Percentiles rank a stretch among this genome's conserved stretches.
Conservation (phyloP, 1,139 yeast genomes). For the Kurtzmaniella quercitrusa region DNA sequence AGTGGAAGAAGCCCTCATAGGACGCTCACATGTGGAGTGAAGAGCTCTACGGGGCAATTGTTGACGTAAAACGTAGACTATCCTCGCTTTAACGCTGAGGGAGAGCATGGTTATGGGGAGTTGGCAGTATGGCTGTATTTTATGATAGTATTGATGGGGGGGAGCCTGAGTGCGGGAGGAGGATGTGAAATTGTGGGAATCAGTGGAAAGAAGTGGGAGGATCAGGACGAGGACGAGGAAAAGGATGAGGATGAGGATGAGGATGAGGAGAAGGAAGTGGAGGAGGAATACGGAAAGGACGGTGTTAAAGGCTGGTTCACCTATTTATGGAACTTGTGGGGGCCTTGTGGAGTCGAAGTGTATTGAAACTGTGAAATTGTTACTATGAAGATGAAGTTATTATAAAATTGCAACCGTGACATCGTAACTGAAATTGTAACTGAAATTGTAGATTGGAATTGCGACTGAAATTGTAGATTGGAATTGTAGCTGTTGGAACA, state of each 20-base stretch:
- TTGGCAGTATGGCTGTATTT: background rate
- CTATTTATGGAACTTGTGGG: no score
- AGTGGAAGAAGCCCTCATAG: constrained; percentile 11
- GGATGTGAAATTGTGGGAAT: background rate
- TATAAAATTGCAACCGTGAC: no score
- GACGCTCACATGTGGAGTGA: constrained; percentile 10
- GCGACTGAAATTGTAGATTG: no score
- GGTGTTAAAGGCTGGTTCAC: no score
- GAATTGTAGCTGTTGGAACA: no score
- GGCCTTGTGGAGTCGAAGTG: no score
- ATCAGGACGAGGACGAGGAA: background rate
- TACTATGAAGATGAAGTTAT: no score
- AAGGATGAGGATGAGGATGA: background rate
- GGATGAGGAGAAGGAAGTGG: no score
- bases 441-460: no score
- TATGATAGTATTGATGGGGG: background rate
- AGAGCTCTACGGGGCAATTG: constrained; percentile 11
- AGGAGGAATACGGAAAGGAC: no score
- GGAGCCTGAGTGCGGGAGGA: background rate
- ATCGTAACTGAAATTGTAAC: no score
- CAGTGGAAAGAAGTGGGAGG: background rate
- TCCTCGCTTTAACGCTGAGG: constrained; percentile 27
- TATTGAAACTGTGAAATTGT: no score
- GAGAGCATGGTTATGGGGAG: constrained; percentile 8
- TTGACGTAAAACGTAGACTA: constrained; percentile 17